phyloP scores from a whole-genome alignment of 2,329 filamentous ascomycete species.

The Fusarium sp. region DNA sequence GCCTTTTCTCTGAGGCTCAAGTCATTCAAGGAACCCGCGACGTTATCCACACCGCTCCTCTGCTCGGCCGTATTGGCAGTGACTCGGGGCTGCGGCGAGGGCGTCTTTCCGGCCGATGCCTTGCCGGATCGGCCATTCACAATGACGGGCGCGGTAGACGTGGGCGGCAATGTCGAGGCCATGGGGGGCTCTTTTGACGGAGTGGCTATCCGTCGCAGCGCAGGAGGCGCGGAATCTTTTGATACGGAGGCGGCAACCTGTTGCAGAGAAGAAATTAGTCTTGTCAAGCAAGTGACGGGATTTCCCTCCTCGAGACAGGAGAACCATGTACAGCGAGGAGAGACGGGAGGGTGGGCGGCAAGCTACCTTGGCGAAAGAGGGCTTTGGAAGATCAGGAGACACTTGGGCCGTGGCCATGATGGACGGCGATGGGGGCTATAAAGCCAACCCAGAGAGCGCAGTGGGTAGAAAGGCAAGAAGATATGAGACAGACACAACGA shows the following conservation, averaged over 20 bases:
- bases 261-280: conserved; percentile 34
- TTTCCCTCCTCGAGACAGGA: conserved; percentile 2
- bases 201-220: conserved; percentile 42
- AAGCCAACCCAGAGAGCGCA: conserved; percentile 35
- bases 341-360: not conserved
- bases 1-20: conserved; percentile 46
- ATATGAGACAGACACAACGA: conserved; percentile 30
- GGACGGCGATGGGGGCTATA: conserved; percentile 30
- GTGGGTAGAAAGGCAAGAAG: conserved; percentile 28
- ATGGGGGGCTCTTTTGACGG: conserved; percentile 40
- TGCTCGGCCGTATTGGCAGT: conserved; percentile 22
- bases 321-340: conserved; percentile 16
- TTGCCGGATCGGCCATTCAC: conserved; percentile 41
- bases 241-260: conserved; percentile 62
- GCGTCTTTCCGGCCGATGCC: conserved; percentile 24
- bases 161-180: conserved; percentile 26
- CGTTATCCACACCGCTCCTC: conserved; percentile 38
- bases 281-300: conserved; percentile 9
- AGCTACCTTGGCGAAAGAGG: conserved; percentile 81
- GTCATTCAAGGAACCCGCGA: conserved; percentile 44
- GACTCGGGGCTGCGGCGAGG: conserved; percentile 32
- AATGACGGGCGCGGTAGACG: conserved; percentile 37
- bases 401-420: conserved; percentile 61
- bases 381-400: conserved; percentile 62
- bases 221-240: conserved; percentile 42